A percentile compares a stretch with the other conserved stretches of the same genome.
phyloP scores from a whole-genome alignment of 1,139 yeast species.

The Yamadazyma sp. region DNA sequence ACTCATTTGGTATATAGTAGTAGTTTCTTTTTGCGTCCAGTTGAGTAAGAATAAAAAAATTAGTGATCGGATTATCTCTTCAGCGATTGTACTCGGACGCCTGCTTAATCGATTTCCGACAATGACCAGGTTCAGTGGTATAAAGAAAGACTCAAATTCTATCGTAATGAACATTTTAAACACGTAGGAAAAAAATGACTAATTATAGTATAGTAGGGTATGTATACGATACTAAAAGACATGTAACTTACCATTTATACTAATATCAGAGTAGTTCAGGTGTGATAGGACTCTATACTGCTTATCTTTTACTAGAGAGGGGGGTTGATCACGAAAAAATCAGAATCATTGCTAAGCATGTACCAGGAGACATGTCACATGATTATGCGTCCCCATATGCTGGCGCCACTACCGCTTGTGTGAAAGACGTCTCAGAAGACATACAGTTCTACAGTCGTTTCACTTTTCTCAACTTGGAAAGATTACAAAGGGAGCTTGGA shows the following conservation, averaged over 20 bases:
- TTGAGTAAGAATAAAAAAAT: no score
- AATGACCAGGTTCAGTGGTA: no score
- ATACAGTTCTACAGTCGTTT: slow-evolving; percentile 12
- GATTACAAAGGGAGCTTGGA: slow-evolving; percentile 12
- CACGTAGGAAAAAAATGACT: not conserved
- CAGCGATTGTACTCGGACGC: no score
- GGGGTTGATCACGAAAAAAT: slow-evolving; percentile 17
- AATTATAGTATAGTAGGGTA: slow-evolving; percentile 8
- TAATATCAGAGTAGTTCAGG: slow-evolving; percentile 17
- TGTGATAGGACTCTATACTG: slow-evolving; percentile 27
- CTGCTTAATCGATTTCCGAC: no score
- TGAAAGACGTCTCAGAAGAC: slow-evolving; percentile 8
- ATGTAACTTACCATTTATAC: no score
- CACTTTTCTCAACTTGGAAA: slow-evolving; percentile 18
- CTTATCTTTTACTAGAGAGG: slow-evolving; percentile 19
- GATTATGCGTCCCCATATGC: slow-evolving; percentile 26
- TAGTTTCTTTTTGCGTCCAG: no score
- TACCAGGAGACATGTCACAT: slow-evolving; percentile 24
- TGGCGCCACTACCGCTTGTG: slow-evolving; percentile 20
- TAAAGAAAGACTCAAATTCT: no score
- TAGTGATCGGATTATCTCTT: no score
- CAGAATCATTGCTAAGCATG: slow-evolving; percentile 19
- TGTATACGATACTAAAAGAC: no score
- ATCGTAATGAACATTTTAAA: no score
- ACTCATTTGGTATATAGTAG: no score